Evolutionary conservation across 495 filamentous ascomycete genomes (phyloP), one percentile per base, ranked within the genome.

Genomic region (Oleoguttula mirabilis): DNA sequence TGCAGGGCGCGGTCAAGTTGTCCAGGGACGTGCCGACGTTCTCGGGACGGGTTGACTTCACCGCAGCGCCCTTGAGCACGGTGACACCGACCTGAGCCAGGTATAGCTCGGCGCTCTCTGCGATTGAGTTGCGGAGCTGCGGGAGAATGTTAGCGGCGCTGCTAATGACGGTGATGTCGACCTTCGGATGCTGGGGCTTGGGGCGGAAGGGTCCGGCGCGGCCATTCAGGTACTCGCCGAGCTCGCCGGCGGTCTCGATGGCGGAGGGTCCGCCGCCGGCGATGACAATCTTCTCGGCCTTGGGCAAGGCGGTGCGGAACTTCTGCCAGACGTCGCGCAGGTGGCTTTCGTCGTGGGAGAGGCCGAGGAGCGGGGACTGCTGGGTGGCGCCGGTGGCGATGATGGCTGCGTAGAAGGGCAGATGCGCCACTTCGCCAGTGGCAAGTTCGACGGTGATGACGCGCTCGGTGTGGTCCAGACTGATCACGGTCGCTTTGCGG

Each of bases 211-310:
- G 33, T 10, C 41, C 32, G 4, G 41, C 41, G 20, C 34, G 21
- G 8, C 43, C 43, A 23, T 61, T 60, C 12, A 62, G 50, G 23
- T 34, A 39, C 33, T 61, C 56, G n/a, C 59, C 61, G 4, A 73
- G 55, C 46, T 73, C 71, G 10, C 68, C 70, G 3, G 69, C 69
- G 1, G 60, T 64, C 40, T 74, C 70, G 31, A 84, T 68, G 10
- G 77, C 81, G 1, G 79, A 73, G 4, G 75, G 60, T 0, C 83
- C 83, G 0, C 66, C 82, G 21, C 83, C 83, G 6, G 55, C 60
- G 37, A 72, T 63, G 30, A 71, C 14, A 16, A 72, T 65, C 14
- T 32, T 54, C 31, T 64, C 63, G 2, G 65, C 64, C 0, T 30
- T 41, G 42, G 49, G 8, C 0, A 62, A 21, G 8, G 42, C 12